Evolutionary conservation across 495 filamentous ascomycete genomes (phyloP).

Genomic region (Daldinia concentrica): DNA sequence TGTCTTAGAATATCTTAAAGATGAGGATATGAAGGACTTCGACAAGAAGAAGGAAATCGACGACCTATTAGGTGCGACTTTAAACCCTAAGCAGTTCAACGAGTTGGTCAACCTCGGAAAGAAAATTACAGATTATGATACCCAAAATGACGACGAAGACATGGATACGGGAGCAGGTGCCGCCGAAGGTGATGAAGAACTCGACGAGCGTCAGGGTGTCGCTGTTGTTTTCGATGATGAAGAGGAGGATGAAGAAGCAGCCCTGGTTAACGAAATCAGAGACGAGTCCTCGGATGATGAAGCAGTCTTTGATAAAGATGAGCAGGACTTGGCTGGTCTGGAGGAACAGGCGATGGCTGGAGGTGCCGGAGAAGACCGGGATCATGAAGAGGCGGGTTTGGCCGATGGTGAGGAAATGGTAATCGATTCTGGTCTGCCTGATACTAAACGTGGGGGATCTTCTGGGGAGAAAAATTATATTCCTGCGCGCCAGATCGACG

Average conservation of each 20-base stretch:
- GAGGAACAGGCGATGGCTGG: conserved; percentile 65
- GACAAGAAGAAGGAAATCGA: conserved; percentile 99
- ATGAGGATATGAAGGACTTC: conserved; percentile 95
- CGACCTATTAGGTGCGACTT: conserved; percentile 82
- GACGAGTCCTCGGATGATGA: conserved; percentile 90
- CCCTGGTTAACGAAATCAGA: conserved; percentile 78
- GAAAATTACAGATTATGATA: conserved; percentile 99
- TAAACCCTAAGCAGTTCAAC: conserved; percentile 93
- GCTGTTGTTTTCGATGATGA: conserved; percentile 96
- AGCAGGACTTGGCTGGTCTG: conserved; percentile 70
- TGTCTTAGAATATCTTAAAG: conserved; percentile 88
- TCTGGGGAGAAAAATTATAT: conserved; percentile 70
- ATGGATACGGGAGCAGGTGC: conserved; percentile 72
- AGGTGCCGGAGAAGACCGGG: conserved; percentile 61
- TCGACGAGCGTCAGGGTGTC: conserved; percentile 94
- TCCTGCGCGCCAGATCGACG: conserved; percentile 88
- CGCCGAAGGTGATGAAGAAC: conserved; percentile 69
- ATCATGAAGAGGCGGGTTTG: conserved; percentile 59
- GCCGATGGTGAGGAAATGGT: conserved; percentile 78
- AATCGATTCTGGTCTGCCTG: conserved; percentile 69
- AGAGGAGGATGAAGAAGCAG: conserved; percentile 87
- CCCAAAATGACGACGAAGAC: conserved; percentile 94
- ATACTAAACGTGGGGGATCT: conserved; percentile 48
- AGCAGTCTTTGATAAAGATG: conserved; percentile 58
- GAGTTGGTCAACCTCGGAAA: conserved; percentile 96